Conservation (phyloP, 176 grass and related monocot species). For the Areca catechu region DNA sequence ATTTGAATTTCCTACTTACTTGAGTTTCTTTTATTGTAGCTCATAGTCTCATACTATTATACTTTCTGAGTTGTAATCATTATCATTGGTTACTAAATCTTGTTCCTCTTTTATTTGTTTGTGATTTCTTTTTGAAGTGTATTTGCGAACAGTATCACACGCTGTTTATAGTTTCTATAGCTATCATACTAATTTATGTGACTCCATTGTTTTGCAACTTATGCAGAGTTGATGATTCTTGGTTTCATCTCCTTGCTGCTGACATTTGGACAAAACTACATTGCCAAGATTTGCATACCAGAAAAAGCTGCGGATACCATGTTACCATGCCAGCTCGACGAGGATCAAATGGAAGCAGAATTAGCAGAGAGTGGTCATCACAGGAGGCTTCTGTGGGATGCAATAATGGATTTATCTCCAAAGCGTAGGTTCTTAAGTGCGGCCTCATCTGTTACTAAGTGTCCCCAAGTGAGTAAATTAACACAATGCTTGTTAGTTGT, state of each 20-base stretch:
- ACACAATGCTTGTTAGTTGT: too few species aligned
- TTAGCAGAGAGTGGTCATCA: neutral
- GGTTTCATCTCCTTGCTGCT: conserved; percentile 93
- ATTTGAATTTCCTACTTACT: too few species aligned
- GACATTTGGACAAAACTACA: conserved; percentile 77
- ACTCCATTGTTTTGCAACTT: too few species aligned
- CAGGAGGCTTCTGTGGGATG: neutral
- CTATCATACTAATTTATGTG: too few species aligned
- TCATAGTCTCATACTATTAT: too few species aligned
- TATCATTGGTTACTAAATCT: too few species aligned
- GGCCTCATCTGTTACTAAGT: neutral
- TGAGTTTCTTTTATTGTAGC: too few species aligned
- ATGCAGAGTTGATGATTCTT: conserved; percentile 79
- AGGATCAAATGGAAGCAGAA: neutral
- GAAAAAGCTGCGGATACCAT: conserved; percentile 57
- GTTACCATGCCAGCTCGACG: conserved; percentile 45
- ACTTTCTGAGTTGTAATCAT: too few species aligned
- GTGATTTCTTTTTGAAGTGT: too few species aligned
- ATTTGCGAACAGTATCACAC: too few species aligned
- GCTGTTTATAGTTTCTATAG: too few species aligned
- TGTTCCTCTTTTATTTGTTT: too few species aligned
- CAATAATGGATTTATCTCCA: neutral
- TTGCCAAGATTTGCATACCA: conserved; percentile 74
- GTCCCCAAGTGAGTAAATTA: neutral
- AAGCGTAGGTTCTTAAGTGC: neutral